These are phyloP conservation scores for Ogataea henricii DNA, from an alignment of 805 yeast genomes.

Conservation along the genomic window DNA sequence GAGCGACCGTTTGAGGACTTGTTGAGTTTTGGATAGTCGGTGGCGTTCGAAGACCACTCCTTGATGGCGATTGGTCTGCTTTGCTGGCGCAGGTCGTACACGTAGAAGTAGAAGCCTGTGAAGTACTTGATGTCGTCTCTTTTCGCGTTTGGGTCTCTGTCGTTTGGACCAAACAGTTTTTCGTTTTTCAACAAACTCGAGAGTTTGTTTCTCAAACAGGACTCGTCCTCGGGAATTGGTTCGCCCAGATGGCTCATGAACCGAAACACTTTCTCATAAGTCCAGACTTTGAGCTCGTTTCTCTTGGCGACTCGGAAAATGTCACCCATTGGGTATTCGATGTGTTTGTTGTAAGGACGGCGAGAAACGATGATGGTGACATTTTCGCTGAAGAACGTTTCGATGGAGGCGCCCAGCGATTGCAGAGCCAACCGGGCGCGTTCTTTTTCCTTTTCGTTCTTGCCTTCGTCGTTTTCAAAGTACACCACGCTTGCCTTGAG, in stretches of 20 bases:
- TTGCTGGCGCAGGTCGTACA: slow-evolving; percentile 76
- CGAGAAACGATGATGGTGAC: slow-evolving; percentile 80
- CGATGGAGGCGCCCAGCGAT: slow-evolving; percentile 57
- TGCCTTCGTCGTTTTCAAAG: slow-evolving; percentile 49
- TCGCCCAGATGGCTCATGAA: slow-evolving; percentile 69
- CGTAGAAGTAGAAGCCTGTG: slow-evolving; percentile 69
- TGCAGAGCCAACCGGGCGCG: slow-evolving; percentile 37
- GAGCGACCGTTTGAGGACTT: slow-evolving; percentile 73
- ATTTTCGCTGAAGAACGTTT: slow-evolving; percentile 57
- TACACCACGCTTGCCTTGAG: slow-evolving; percentile 58
- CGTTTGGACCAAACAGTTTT: slow-evolving; percentile 81
- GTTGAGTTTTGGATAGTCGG: slow-evolving; percentile 58
- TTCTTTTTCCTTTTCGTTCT: slow-evolving; percentile 37
- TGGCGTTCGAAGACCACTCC: slow-evolving; percentile 65
- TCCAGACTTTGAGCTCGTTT: slow-evolving; percentile 80
- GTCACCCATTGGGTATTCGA: slow-evolving; percentile 54
- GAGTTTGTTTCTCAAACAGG: slow-evolving; percentile 34
- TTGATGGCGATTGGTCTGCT: slow-evolving; percentile 79
- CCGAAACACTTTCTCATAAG: slow-evolving; percentile 78
- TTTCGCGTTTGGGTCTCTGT: slow-evolving; percentile 82
- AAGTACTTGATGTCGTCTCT: slow-evolving; percentile 86
- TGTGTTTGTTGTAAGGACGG: slow-evolving; percentile 46
- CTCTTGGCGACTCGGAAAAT: slow-evolving; percentile 64
- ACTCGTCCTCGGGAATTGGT: slow-evolving; percentile 31
- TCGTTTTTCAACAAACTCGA: slow-evolving; percentile 78